phyloP scores from a whole-genome alignment of 192 early-diverging fungal species.

The Paraglomus occultum region DNA sequence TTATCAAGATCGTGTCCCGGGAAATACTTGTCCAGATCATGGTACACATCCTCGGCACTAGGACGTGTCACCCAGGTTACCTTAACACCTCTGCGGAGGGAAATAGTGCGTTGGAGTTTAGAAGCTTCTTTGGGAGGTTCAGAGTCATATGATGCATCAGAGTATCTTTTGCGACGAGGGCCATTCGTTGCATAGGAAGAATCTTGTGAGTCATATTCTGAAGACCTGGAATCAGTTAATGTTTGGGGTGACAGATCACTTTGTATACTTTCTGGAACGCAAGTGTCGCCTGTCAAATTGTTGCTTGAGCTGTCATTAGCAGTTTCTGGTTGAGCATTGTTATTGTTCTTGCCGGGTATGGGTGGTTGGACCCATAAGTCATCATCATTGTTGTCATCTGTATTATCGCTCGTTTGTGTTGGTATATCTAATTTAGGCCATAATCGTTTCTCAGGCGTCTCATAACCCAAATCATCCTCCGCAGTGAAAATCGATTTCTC shows the following conservation, averaged over 20 bases:
- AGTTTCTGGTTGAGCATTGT: neutral
- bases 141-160: too few species aligned
- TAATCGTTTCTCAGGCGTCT: too few species aligned
- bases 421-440: slow-evolving; percentile 20
- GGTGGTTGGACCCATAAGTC: neutral
- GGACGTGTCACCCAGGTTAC: slow-evolving; percentile 59
- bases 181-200: too few species aligned
- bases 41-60: slow-evolving; percentile 61
- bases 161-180: too few species aligned
- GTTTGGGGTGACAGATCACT: neutral
- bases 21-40: slow-evolving; percentile 70
- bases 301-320: too few species aligned
- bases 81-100: slow-evolving; percentile 15
- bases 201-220: too few species aligned
- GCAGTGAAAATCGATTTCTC: neutral
- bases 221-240: too few species aligned
- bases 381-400: neutral
- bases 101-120: slow-evolving; percentile 15
- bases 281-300: neutral
- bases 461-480: neutral
- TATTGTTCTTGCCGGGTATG: too few species aligned
- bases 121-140: too few species aligned
- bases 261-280: neutral
- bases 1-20: slow-evolving; percentile 74
- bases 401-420: neutral